phyloP scores from a whole-genome alignment of 2,329 filamentous ascomycete species.

The Colletotrichum chlorophyti region DNA sequence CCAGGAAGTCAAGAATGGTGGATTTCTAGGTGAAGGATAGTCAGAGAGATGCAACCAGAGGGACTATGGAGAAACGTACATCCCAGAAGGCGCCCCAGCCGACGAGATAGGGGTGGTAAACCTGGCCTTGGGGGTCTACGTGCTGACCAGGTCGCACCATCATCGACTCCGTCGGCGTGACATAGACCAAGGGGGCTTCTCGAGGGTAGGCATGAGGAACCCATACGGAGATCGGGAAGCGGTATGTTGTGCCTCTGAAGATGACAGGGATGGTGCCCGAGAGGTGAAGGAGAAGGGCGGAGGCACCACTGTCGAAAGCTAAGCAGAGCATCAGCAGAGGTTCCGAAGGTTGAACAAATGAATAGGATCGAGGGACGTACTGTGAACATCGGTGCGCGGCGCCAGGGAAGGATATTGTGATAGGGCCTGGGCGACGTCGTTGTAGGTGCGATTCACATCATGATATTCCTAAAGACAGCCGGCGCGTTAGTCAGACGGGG shows the following conservation, averaged over 20 bases:
- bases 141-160: constrained; percentile 90
- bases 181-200: constrained; percentile 86
- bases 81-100: constrained; percentile 91
- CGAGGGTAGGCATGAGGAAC: constrained; percentile 88
- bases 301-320: constrained; percentile 90
- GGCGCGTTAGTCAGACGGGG: constrained; percentile 13
- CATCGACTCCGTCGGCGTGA: constrained; percentile 89
- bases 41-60: neutral
- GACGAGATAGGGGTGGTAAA: constrained; percentile 95
- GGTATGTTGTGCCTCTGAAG: constrained; percentile 88
- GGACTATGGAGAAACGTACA: constrained; percentile 61
- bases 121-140: constrained; percentile 88
- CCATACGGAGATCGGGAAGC: constrained; percentile 93
- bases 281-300: constrained; percentile 85
- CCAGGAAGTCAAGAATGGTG: constrained; percentile 81
- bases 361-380: constrained; percentile 55
- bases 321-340: constrained; percentile 33
- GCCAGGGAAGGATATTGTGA: constrained; percentile 80
- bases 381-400: constrained; percentile 93
- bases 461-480: constrained; percentile 76
- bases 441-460: constrained; percentile 91
- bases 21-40: constrained; percentile 69
- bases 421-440: constrained; percentile 85
- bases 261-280: constrained; percentile 88
- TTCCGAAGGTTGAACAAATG: neutral